phyloP scores from a whole-genome alignment of 78 protist species.

The Dictyostelium capitatum region DNA sequence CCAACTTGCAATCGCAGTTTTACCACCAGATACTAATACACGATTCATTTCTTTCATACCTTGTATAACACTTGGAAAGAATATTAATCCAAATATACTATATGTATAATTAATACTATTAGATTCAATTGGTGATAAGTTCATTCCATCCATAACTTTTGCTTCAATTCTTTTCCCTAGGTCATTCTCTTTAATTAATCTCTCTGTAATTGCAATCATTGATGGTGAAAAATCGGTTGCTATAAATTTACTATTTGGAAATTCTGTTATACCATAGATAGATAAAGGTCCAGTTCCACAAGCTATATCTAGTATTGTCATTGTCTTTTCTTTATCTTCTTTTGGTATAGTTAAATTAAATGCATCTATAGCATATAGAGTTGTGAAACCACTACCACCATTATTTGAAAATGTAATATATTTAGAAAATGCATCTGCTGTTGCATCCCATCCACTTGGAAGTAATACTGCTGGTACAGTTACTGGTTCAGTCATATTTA shows the following conservation, averaged over 20 bases:
- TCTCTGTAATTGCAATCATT: slow-evolving; percentile 22
- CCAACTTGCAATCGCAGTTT: not conserved
- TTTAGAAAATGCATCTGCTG: not conserved
- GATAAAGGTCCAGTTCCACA: slow-evolving; percentile 54
- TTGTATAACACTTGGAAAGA: not conserved
- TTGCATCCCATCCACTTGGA: slow-evolving; percentile 1
- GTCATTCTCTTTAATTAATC: not conserved
- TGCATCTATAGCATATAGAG: slow-evolving; percentile 18
- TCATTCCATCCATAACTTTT: slow-evolving; percentile 55
- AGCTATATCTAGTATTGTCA: slow-evolving; percentile 53
- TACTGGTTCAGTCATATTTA: no score
- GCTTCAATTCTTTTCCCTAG: slow-evolving; percentile 29
- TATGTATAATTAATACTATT: slow-evolving; percentile 29
- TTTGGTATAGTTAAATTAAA: not conserved
- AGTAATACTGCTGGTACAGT: no score
- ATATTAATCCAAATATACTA: slow-evolving; percentile 43
- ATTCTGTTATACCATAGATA: not conserved
- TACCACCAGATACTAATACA: slow-evolving; percentile 44
- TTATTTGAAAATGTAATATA: not conserved
- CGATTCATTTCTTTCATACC: slow-evolving; percentile 50
- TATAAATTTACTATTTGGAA: not conserved
- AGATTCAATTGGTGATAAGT: not conserved
- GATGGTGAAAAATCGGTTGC: slow-evolving; percentile 48
- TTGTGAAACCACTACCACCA: not conserved
- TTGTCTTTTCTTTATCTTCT: not conserved